Evolutionary conservation across 805 yeast genomes (phyloP).

Genomic region (Spathaspora gorwiae): DNA sequence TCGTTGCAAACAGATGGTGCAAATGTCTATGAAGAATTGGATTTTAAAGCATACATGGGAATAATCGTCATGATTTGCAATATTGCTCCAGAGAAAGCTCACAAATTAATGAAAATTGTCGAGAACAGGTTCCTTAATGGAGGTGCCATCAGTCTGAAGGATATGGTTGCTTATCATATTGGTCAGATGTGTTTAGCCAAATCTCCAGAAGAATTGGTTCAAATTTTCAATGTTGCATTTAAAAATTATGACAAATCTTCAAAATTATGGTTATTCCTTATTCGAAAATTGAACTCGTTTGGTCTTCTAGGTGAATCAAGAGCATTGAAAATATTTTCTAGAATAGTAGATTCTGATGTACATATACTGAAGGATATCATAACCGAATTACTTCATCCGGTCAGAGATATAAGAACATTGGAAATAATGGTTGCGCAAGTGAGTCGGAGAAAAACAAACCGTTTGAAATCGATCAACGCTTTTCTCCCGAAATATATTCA

Average conservation of each 20-base stretch:
- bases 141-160: constrained; percentile 7
- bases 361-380: constrained; percentile 32
- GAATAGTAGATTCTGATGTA: constrained; percentile 19
- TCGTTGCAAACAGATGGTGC: constrained; percentile 6
- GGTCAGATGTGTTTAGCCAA: constrained; percentile 23
- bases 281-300: constrained; percentile 27
- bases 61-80: constrained; percentile 25
- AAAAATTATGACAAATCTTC: constrained; percentile 20
- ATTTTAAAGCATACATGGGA: constrained; percentile 33
- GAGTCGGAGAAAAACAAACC: neutral
- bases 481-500: constrained; percentile 26
- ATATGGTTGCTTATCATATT: constrained; percentile 18
- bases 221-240: constrained; percentile 29
- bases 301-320: constrained; percentile 28
- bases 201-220: constrained; percentile 31
- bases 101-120: constrained; percentile 21
- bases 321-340: constrained; percentile 20
- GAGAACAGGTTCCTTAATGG: constrained; percentile 16
- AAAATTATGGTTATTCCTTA: constrained; percentile 31
- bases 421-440: constrained; percentile 2
- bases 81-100: constrained; percentile 22
- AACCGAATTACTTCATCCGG: constrained; percentile 25
- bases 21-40: constrained; percentile 15
- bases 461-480: constrained; percentile 4
- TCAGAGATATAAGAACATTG: constrained; percentile 16